Evolutionary conservation across 768 basidiomycete genomes (phyloP), one percentile per base, ranked within the genome.

Genomic region (Suillus plorans): DNA sequence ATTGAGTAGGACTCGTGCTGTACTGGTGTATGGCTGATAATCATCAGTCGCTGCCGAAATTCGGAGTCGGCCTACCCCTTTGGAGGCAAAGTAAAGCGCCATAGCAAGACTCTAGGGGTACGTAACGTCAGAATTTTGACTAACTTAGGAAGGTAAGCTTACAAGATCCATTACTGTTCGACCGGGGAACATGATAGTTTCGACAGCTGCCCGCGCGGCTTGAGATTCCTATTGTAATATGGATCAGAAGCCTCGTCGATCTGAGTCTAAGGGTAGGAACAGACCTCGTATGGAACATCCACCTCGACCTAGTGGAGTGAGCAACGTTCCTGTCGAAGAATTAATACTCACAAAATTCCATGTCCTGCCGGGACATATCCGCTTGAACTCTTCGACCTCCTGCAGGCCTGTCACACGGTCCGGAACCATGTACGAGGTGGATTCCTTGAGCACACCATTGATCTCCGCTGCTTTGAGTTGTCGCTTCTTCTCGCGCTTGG

Each of bases 111-210:
- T 96, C 97, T 97, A 69, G 3, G 6, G 42, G 25, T 37, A 28
- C 3, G 13, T 45, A 9, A 56, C 72, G 18, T 59, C 58, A 42
- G 57, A 70, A 57, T 34, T 53, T 57, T 58, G 8, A 18, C 25
- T 22, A 18, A 8, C 25, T 28, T 20, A 18, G 16, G 44, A 60
- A 44, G 9, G 60, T 34, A 25, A 25, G 8, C 88, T 68, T 68
- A 95, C 96, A 67, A 98, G 77, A 73, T 99, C 97, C 90, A 98
- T 93, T 7, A 97, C 89, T 8, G 92, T 95, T 53, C 82, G 81
- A 22, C 86, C 83, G 12, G 94, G 94, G 68, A 81, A 81, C 94
- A 97, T 95, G 41, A 91, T 72, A 0, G 86, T 81, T 70, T 92
- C 87, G 0, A 96, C 83, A 0, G 69, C 63, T 25, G 80, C 69